phyloP scores from a whole-genome alignment of 805 yeast genomes.

The Kluyveromyces dobzhanskii region DNA sequence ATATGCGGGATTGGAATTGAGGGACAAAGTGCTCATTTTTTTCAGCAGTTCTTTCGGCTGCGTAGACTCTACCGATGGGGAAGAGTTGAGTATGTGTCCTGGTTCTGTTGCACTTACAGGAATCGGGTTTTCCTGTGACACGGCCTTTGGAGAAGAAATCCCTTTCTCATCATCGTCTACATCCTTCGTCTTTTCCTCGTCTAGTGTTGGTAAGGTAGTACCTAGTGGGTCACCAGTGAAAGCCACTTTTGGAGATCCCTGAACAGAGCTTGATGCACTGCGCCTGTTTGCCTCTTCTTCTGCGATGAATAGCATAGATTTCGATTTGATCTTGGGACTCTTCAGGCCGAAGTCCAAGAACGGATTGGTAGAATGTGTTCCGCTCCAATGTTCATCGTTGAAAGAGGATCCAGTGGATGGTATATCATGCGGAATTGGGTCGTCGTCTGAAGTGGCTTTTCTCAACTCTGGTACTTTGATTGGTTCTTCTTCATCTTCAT shows the following conservation, averaged over 20 bases:
- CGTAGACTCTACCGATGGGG: background rate
- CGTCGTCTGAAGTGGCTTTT: slow-evolving; percentile 13
- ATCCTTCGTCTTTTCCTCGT: slow-evolving; percentile 9
- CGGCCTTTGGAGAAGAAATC: background rate
- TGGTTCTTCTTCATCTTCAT: slow-evolving; percentile 14
- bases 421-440: slow-evolving; percentile 4
- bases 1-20: background rate
- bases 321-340: slow-evolving; percentile 9
- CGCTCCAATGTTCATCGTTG: slow-evolving; percentile 8
- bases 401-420: slow-evolving; percentile 7
- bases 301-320: slow-evolving; percentile 25
- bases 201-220: slow-evolving; percentile 7
- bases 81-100: background rate
- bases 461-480: slow-evolving; percentile 20
- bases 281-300: slow-evolving; percentile 3
- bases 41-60: background rate
- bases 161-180: slow-evolving; percentile 2
- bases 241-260: slow-evolving; percentile 1
- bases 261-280: background rate
- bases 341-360: slow-evolving; percentile 4
- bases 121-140: background rate
- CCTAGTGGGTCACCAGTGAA: background rate
- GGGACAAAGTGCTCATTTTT: slow-evolving; percentile 1
- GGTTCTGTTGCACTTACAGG: background rate
- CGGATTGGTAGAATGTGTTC: slow-evolving; percentile 10